Evolutionary conservation across 2,329 filamentous ascomycete genomes (phyloP).

Genomic region (Juglanconis sp.): DNA sequence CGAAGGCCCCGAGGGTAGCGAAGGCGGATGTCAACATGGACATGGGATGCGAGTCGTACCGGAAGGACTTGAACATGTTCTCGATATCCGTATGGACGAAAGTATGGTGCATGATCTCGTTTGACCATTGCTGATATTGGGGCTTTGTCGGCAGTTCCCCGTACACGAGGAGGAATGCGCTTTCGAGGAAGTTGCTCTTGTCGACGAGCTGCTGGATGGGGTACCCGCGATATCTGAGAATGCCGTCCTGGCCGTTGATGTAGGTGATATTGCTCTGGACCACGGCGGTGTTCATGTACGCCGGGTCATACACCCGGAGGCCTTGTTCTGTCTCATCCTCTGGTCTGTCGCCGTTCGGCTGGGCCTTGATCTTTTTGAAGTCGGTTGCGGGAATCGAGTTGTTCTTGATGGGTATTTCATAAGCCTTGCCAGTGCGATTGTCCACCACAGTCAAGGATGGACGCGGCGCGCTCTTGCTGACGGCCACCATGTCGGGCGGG

Average conservation of each 20-base stretch:
- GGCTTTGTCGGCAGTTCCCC: slow-evolving; percentile 44
- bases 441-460: slow-evolving; percentile 42
- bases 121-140: slow-evolving; percentile 40
- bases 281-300: slow-evolving; percentile 51
- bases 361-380: slow-evolving; percentile 48
- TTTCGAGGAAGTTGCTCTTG: slow-evolving; percentile 48
- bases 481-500: slow-evolving; percentile 23
- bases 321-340: slow-evolving; percentile 48
- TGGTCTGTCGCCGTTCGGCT: slow-evolving; percentile 27
- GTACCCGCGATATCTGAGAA: slow-evolving; percentile 50
- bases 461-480: slow-evolving; percentile 25
- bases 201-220: slow-evolving; percentile 49
- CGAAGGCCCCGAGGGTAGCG: slow-evolving; percentile 46
- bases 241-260: slow-evolving; percentile 50
- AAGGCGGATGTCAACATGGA: slow-evolving; percentile 49
- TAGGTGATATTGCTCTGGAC: slow-evolving; percentile 49
- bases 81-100: slow-evolving; percentile 48
- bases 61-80: slow-evolving; percentile 49
- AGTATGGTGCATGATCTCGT: slow-evolving; percentile 50
- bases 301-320: slow-evolving; percentile 49
- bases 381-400: slow-evolving; percentile 49
- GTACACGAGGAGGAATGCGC: slow-evolving; percentile 49
- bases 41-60: slow-evolving; percentile 52
- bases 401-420: slow-evolving; percentile 47
- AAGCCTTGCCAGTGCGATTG: slow-evolving; percentile 46